These are phyloP conservation scores for Elasticomyces elasticus DNA, from an alignment of 495 filamentous ascomycete species.

Conservation along the genomic window DNA sequence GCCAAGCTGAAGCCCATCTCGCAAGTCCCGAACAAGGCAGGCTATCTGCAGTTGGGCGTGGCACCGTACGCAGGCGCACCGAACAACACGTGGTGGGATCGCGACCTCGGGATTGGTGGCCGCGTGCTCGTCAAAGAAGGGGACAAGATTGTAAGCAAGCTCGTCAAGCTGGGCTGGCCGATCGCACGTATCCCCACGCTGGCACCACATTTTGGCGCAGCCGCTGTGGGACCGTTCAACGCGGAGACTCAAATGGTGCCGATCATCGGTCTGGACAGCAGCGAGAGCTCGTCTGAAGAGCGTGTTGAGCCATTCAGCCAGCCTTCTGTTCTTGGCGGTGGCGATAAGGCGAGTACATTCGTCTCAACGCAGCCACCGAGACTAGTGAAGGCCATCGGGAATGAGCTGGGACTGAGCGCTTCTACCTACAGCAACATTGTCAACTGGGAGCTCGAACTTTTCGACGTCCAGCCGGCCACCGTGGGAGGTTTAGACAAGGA, in stretches of 20 bases:
- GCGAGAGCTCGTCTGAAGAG: constrained; percentile 34
- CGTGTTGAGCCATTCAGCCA: constrained; percentile 22
- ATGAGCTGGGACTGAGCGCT: constrained; percentile 59
- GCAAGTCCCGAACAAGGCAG: constrained; percentile 65
- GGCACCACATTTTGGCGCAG: constrained; percentile 83
- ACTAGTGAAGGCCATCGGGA: constrained; percentile 72
- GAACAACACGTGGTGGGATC: constrained; percentile 86
- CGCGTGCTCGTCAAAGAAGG: constrained; percentile 71
- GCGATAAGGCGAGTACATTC: constrained; percentile 40
- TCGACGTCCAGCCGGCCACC: constrained; percentile 75
- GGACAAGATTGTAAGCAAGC: constrained; percentile 70
- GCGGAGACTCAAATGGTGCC: constrained; percentile 89
- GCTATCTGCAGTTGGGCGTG: constrained; percentile 82
- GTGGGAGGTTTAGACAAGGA: constrained; percentile 83
- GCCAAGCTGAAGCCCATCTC: constrained; percentile 81
- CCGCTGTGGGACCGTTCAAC: constrained; percentile 69
- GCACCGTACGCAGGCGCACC: constrained; percentile 85
- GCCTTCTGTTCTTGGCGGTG: constrained; percentile 31
- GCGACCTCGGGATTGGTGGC: constrained; percentile 83
- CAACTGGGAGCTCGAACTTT: constrained; percentile 97
- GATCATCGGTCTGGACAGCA: constrained; percentile 80
- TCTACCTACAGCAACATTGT: constrained; percentile 57
- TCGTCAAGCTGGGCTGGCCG: constrained; percentile 88
- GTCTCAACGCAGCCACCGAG: constrained; percentile 68
- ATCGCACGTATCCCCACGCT: constrained; percentile 88